These are phyloP conservation scores for Colletotrichum sp. DNA, from an alignment of 2,329 filamentous ascomycete genomes.

Conservation along the genomic window DNA sequence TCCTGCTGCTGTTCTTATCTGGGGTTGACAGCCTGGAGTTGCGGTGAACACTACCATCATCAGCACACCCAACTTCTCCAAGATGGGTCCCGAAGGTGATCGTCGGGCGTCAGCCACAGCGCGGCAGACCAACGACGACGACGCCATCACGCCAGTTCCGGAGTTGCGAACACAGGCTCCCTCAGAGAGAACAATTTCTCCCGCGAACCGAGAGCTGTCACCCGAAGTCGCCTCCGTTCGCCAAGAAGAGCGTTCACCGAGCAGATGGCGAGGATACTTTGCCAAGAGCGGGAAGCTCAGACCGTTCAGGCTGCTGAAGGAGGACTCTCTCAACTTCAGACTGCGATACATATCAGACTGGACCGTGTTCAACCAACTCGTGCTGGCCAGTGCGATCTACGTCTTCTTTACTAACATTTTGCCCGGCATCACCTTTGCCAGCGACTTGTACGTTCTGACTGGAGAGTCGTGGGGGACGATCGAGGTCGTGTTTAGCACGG, in stretches of 20 bases:
- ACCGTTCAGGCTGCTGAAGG: conserved; percentile 57
- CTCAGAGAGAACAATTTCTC: not conserved
- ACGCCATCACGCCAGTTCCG: not conserved
- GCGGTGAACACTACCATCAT: not conserved
- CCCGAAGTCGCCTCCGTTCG: not conserved
- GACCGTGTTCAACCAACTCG: conserved; percentile 66
- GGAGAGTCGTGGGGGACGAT: conserved; percentile 70
- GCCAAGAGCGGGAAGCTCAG: conserved; percentile 46
- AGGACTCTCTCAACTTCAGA: conserved; percentile 52
- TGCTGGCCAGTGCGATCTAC: conserved; percentile 68
- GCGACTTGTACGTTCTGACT: conserved; percentile 66
- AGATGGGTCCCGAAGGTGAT: not conserved
- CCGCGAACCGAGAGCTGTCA: not conserved
- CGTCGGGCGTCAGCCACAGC: not conserved
- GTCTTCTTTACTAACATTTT: conserved; percentile 72
- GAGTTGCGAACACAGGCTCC: not conserved
- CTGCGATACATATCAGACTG: conserved; percentile 57
- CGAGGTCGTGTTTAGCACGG: conserved; percentile 71
- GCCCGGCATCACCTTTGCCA: conserved; percentile 71
- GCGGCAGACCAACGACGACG: not conserved
- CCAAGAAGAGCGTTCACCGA: not conserved
- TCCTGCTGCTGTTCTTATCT: not conserved
- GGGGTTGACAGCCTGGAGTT: not conserved
- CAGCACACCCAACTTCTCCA: not conserved
- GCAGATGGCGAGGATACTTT: conserved; percentile 26